A percentile compares a stretch with the other conserved stretches of the same genome.
Evolutionary conservation across 805 yeast species (phyloP).

Genomic region (Metschnikowia kofuensis): DNA sequence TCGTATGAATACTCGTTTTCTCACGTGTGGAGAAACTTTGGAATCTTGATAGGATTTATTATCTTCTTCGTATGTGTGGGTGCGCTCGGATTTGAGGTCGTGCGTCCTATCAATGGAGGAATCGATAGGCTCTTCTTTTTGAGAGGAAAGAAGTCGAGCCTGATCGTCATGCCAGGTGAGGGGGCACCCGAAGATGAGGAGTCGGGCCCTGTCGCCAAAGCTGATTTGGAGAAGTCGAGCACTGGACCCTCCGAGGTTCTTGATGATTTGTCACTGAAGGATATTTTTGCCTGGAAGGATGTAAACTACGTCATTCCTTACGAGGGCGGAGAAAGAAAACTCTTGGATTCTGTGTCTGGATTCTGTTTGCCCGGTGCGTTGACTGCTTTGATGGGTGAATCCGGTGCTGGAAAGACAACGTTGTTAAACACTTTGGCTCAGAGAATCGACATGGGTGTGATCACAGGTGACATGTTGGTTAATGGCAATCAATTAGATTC

Average conservation of each 20-base stretch:
- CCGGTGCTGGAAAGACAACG: constrained; percentile 65
- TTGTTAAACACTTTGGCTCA: constrained; percentile 52
- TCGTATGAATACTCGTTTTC: constrained; percentile 34
- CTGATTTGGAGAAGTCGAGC: constrained; percentile 7
- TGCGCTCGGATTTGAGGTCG: constrained; percentile 26
- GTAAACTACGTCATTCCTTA: constrained; percentile 56
- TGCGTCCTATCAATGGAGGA: constrained; percentile 31
- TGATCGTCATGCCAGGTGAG: constrained; percentile 15
- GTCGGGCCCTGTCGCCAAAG: constrained; percentile 9
- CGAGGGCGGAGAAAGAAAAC: constrained; percentile 36
- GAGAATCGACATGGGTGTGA: constrained; percentile 53
- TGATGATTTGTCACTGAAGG: constrained; percentile 15
- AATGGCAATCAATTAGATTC: constrained; percentile 48
- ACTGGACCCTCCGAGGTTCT: constrained; percentile 8
- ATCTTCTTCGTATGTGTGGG: constrained; percentile 18
- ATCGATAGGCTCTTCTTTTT: constrained; percentile 31
- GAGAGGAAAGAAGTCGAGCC: constrained; percentile 23
- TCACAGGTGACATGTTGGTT: constrained; percentile 57
- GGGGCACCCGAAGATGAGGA: constrained; percentile 16
- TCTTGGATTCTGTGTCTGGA: constrained; percentile 33
- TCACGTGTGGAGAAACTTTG: constrained; percentile 49
- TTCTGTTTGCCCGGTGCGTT: constrained; percentile 48
- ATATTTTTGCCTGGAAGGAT: constrained; percentile 52
- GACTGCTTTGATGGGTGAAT: constrained; percentile 62
- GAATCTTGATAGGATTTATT: constrained; percentile 39